These are phyloP conservation scores for Hypsizygus marmoreus DNA, from an alignment of 768 basidiomycete genomes.

Conservation along the genomic window DNA sequence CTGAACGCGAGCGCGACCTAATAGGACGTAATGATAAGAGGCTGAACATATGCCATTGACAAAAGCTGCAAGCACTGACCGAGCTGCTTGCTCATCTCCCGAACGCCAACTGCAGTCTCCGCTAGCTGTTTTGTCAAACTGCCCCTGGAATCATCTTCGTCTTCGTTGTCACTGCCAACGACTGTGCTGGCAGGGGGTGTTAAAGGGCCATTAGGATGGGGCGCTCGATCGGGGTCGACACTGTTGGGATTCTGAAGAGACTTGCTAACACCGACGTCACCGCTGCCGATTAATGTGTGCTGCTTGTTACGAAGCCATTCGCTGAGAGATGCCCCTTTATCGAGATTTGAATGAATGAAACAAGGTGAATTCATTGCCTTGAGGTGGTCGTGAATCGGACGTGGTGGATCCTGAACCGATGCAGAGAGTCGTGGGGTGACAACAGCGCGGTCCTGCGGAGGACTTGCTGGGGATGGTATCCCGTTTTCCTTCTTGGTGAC, in stretches of 20 bases:
- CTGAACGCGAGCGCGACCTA: slow-evolving; percentile 89
- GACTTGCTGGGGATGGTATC: slow-evolving; percentile 14
- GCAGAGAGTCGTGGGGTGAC: slow-evolving; percentile 21
- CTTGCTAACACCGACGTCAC: slow-evolving; percentile 52
- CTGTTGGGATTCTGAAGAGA: slow-evolving; percentile 39
- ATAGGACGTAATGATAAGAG: slow-evolving; percentile 6
- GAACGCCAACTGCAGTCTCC: slow-evolving; percentile 94
- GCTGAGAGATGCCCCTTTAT: slow-evolving; percentile 75
- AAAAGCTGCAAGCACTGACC: slow-evolving; percentile 50
- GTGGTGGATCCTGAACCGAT: slow-evolving; percentile 15
- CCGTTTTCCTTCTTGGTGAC: slow-evolving; percentile 25
- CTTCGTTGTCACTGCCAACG: slow-evolving; percentile 43
- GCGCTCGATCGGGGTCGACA: slow-evolving; percentile 10
- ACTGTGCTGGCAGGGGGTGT: slow-evolving; percentile 22
- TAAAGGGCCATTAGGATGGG: slow-evolving; percentile 15
- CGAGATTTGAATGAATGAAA: slow-evolving; percentile 91
- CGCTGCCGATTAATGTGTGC: slow-evolving; percentile 30
- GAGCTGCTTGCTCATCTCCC: slow-evolving; percentile 99
- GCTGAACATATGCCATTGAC: slow-evolving; percentile 4
- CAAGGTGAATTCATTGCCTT: slow-evolving; percentile 71
- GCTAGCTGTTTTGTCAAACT: slow-evolving; percentile 92
- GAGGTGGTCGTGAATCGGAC: slow-evolving; percentile 15
- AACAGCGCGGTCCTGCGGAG: slow-evolving; percentile 21
- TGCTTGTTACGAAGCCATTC: slow-evolving; percentile 67
- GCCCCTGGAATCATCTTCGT: slow-evolving; percentile 69